These are phyloP conservation scores for Raphanus sativus DNA, from an alignment of 345 rosid species.

Conservation along the genomic window DNA sequence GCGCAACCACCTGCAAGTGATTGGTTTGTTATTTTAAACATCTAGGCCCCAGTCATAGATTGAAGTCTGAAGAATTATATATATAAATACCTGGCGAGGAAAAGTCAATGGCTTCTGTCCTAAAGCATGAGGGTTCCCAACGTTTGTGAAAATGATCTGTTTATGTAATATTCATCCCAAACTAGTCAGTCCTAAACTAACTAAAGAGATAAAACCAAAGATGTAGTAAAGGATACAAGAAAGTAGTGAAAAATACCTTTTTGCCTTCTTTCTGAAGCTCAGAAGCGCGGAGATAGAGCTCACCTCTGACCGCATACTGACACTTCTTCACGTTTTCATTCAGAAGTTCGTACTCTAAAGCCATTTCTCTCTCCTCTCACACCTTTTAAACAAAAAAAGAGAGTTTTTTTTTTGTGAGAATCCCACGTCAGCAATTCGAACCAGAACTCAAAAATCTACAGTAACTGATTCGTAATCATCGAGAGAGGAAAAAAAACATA, in stretches of 20 bases:
- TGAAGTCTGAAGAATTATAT: background rate
- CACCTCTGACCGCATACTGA: constrained; percentile 94
- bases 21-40: background rate
- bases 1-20: constrained; percentile 75
- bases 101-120: constrained; percentile 96
- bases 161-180: background rate
- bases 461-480: background rate
- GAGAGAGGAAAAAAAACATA: too few species aligned
- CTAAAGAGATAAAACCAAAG: too few species aligned
- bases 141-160: constrained; percentile 97
- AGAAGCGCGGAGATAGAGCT: constrained; percentile 97
- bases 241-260: constrained; percentile 56
- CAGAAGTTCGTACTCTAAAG: constrained; percentile 71
- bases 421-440: too few species aligned
- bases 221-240: background rate
- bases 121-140: constrained; percentile 98
- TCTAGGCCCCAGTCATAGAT: constrained; percentile 24
- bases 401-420: too few species aligned
- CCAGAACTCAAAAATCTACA: background rate
- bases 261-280: constrained; percentile 99
- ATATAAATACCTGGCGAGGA: constrained; percentile 76
- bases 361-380: constrained; percentile 48
- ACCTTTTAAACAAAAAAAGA: too few species aligned
- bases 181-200: background rate
- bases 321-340: constrained; percentile 95